A percentile compares a stretch with the other conserved stretches of the same genome.
phyloP scores from a whole-genome alignment of 306 rosid genomes.

The Cicer chorassanicum region DNA sequence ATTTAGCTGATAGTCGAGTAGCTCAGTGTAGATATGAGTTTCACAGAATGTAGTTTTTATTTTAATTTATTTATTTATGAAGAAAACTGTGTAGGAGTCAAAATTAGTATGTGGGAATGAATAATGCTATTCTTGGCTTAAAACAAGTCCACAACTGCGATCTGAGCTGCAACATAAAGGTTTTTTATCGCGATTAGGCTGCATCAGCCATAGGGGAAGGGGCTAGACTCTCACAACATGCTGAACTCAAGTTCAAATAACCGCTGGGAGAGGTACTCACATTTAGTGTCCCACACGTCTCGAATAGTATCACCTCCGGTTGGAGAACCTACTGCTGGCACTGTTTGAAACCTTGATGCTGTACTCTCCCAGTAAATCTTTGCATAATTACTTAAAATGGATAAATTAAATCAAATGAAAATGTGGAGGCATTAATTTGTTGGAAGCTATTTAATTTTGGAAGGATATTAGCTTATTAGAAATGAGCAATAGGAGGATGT shows the following conservation, averaged over 20 bases:
- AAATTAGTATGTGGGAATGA: conserved; percentile 16
- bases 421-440: not conserved
- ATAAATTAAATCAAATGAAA: conserved; percentile 3
- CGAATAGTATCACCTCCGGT: no score
- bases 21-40: not conserved
- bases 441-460: not conserved
- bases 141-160: not conserved
- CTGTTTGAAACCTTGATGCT: not conserved
- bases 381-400: not conserved
- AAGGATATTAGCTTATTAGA: conserved; percentile 1
- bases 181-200: no score
- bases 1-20: conserved; percentile 14
- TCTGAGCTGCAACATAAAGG: not conserved
- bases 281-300: no score
- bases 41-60: not conserved
- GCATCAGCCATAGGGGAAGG: no score
- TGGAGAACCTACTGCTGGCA: no score
- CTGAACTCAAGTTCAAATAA: no score
- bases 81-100: not conserved
- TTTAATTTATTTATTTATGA: not conserved
- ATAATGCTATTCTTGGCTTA: not conserved
- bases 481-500: not conserved
- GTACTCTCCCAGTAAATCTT: not conserved
- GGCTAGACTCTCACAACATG: no score
- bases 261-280: no score